A percentile compares a stretch with the other conserved stretches of the same genome.
Conservation (phyloP, 306 rosid species). For the Castanospermum australe region DNA sequence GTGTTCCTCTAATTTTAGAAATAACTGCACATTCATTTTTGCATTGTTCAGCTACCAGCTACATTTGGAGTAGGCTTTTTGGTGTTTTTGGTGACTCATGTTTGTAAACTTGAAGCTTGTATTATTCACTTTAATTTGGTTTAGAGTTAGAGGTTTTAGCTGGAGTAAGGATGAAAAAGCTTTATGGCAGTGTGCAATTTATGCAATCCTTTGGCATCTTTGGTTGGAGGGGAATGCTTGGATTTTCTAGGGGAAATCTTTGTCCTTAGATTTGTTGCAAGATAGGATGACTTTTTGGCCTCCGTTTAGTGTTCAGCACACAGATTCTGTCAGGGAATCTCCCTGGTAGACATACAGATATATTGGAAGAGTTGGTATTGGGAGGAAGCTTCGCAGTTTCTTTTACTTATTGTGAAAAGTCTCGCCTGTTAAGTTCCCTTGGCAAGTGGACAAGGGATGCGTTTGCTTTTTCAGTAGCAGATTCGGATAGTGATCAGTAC, state of each 20-base stretch:
- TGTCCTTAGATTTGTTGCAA: not conserved
- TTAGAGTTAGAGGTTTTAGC: constrained; percentile 9
- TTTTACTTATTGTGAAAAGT: no score
- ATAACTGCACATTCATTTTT: not conserved
- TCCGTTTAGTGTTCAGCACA: not conserved
- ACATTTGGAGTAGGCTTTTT: not conserved
- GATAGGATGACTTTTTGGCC: not conserved
- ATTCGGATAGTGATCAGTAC: no score
- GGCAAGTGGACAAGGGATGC: no score
- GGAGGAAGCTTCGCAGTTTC: no score
- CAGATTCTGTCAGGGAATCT: not conserved
- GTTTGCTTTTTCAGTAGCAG: no score
- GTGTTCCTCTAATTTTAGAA: not conserved
- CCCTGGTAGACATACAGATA: not conserved
- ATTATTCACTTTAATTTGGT: not conserved
- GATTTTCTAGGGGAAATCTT: not conserved
- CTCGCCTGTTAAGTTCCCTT: no score
- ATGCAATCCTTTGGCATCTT: not conserved
- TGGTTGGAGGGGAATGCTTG: not conserved
- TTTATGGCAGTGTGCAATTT: not conserved
- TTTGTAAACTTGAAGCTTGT: not conserved
- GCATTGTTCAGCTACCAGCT: not conserved
- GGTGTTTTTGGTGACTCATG: not conserved
- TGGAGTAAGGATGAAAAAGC: not conserved
- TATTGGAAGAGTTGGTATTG: no score